Evolutionary conservation across 2,329 filamentous ascomycete genomes (phyloP).

Genomic region (Ophioceras dolichostomum): DNA sequence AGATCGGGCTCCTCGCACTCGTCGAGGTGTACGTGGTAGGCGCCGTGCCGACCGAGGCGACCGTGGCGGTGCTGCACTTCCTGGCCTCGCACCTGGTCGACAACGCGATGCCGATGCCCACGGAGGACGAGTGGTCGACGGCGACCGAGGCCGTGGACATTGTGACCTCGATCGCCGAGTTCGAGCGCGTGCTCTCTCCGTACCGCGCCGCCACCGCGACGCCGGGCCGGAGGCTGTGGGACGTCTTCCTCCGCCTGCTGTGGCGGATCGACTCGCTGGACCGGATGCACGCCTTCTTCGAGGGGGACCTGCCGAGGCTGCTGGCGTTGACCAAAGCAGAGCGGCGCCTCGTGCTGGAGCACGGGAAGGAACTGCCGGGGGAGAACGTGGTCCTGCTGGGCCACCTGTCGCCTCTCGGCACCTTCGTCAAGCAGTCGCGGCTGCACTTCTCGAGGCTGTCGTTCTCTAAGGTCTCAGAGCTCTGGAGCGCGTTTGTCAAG

Average conservation of each 20-base stretch:
- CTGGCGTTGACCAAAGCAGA: constrained; percentile 53
- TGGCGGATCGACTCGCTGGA: constrained; percentile 80
- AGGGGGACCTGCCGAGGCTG: constrained; percentile 37
- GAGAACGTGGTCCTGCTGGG: constrained; percentile 49
- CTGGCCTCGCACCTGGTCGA: constrained; percentile 34
- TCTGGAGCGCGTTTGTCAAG: constrained; percentile 74
- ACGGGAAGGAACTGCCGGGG: constrained; percentile 33
- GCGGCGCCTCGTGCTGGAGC: constrained; percentile 39
- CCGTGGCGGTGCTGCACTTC: constrained; percentile 26
- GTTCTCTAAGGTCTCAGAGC: constrained; percentile 63
- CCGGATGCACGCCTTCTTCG: constrained; percentile 65
- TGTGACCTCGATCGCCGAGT: constrained; percentile 34
- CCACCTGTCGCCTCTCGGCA: constrained; percentile 66
- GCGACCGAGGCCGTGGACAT: constrained; percentile 38
- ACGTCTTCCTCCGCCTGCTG: constrained; percentile 66
- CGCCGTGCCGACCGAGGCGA: constrained; percentile 26
- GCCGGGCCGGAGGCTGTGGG: constrained; percentile 76
- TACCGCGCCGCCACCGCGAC: constrained; percentile 42
- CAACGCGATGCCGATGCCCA: constrained; percentile 16
- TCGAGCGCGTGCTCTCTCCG: constrained; percentile 43
- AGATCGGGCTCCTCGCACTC: constrained; percentile 70
- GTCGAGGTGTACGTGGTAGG: constrained; percentile 71
- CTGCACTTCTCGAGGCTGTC: constrained; percentile 71
- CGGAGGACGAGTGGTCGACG: constrained; percentile 28
- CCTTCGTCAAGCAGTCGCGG: constrained; percentile 63